phyloP scores from a whole-genome alignment of 495 filamentous ascomycete species.

The Geoglossum glabrum region DNA sequence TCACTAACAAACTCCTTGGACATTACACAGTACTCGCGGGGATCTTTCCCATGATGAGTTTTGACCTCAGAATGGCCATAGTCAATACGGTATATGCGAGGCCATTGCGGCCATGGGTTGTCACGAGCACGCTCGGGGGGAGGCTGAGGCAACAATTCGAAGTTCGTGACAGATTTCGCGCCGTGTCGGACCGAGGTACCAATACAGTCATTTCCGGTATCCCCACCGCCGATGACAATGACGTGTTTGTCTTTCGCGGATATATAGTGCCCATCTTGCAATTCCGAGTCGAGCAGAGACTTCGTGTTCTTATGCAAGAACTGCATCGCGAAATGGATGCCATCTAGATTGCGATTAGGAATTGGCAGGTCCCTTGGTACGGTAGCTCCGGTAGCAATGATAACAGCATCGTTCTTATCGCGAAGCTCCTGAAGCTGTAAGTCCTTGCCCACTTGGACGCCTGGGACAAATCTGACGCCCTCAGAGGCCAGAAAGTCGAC shows the following conservation, averaged over 20 bases:
- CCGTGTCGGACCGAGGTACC: constrained; percentile 96
- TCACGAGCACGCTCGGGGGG: constrained; percentile 84
- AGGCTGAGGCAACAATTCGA: constrained; percentile 90
- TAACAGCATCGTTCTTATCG: constrained; percentile 59
- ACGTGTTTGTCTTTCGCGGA: constrained; percentile 95
- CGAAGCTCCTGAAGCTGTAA: constrained; percentile 59
- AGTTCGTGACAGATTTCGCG: constrained; percentile 91
- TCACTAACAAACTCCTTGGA: constrained; percentile 95
- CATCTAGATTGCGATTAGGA: constrained; percentile 72
- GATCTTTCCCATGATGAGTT: constrained; percentile 93
- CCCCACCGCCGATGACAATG: constrained; percentile 93
- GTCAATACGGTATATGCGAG: constrained; percentile 93
- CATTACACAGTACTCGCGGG: constrained; percentile 98
- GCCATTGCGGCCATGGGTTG: constrained; percentile 99
- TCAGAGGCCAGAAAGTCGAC: constrained; percentile 92
- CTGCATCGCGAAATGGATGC: constrained; percentile 96
- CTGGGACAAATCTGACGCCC: constrained; percentile 66
- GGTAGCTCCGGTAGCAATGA: constrained; percentile 92
- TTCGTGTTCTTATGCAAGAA: constrained; percentile 98
- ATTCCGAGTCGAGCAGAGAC: constrained; percentile 83
- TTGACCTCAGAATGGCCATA: constrained; percentile 96
- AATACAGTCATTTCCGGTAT: constrained; percentile 98
- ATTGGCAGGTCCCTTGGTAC: constrained; percentile 94
- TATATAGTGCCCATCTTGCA: constrained; percentile 76
- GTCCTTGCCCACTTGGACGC: constrained; percentile 62